Evolutionary conservation across 2,329 filamentous ascomycete genomes (phyloP).

Genomic region (Pyricularia sp.): DNA sequence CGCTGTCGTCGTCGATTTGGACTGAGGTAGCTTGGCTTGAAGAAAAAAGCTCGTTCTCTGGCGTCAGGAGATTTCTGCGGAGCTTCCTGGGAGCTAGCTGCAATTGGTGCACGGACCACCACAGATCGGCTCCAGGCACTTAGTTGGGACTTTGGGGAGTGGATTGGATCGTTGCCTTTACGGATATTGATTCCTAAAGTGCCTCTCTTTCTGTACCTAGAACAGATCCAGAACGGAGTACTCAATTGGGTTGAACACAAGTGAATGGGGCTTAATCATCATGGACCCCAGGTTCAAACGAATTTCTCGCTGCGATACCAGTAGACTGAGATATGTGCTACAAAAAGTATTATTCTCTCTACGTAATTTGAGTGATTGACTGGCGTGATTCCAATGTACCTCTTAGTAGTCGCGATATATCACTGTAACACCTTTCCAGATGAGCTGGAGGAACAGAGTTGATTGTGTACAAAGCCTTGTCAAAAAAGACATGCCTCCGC

Average conservation of each 20-base stretch:
- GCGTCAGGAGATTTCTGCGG: constrained; percentile 7
- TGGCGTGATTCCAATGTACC: too few species aligned
- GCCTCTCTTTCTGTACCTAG: too few species aligned
- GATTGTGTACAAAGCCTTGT: not conserved
- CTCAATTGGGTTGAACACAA: not conserved
- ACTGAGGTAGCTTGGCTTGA: not conserved
- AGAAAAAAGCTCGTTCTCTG: constrained; percentile 5
- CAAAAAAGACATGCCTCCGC: too few species aligned
- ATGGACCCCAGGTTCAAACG: not conserved
- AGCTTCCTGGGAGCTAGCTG: constrained; percentile 2
- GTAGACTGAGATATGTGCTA: not conserved
- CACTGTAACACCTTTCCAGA: not conserved
- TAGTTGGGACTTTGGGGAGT: not conserved
- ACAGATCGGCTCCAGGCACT: not conserved
- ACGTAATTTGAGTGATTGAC: too few species aligned
- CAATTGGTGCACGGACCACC: constrained; percentile 2
- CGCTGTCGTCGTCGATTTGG: not conserved
- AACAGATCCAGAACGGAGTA: not conserved
- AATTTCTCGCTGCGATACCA: not conserved
- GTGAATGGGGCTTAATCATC: not conserved
- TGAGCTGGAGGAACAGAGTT: not conserved
- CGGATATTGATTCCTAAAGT: not conserved
- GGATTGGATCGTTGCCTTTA: not conserved
- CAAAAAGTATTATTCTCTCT: not conserved
- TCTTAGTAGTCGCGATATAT: not conserved